These are phyloP conservation scores for Sphaerobolus stellatus DNA, from an alignment of 1,284 basidiomycete genomes.

Conservation along the genomic window DNA sequence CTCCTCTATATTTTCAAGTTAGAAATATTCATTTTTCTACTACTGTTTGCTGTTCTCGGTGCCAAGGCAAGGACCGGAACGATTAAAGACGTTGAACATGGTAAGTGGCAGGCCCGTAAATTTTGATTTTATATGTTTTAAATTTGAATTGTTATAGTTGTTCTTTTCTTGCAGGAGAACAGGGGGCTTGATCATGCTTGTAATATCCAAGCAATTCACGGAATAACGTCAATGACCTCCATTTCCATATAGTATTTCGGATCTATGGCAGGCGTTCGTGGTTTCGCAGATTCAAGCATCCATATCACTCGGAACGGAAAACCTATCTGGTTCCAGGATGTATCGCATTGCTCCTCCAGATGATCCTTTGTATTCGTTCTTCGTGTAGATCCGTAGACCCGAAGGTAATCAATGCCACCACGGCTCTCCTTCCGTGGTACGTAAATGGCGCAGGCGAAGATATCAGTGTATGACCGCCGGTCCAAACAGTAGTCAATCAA, in stretches of 20 bases:
- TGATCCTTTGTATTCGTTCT: neutral
- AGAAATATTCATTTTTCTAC: neutral
- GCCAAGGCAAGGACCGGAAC: neutral
- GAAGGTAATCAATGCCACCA: constrained; percentile 8
- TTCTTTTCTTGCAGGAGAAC: constrained; percentile 26
- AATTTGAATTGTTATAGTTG: constrained; percentile 3
- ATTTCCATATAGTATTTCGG: constrained; percentile 19
- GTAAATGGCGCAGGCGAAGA: constrained; percentile 24
- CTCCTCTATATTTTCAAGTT: neutral
- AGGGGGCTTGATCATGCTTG: constrained; percentile 24
- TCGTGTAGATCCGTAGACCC: neutral
- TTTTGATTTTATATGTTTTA: neutral
- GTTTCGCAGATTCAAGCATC: constrained; percentile 27
- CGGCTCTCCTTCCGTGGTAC: constrained; percentile 22
- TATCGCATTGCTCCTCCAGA: neutral
- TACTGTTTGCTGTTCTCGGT: neutral
- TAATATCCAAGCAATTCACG: neutral
- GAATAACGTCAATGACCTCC: neutral
- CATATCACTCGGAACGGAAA: constrained; percentile 21
- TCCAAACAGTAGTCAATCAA: constrained; percentile 19
- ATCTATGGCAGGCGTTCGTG: constrained; percentile 24
- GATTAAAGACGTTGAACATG: constrained; percentile 1
- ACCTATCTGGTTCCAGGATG: constrained; percentile 18
- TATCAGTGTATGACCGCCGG: constrained; percentile 21
- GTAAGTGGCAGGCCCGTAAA: neutral